Evolutionary conservation across 345 rosid species (phyloP), one percentile per base, ranked within the genome.

Genomic region (Pelargonium nanum): DNA sequence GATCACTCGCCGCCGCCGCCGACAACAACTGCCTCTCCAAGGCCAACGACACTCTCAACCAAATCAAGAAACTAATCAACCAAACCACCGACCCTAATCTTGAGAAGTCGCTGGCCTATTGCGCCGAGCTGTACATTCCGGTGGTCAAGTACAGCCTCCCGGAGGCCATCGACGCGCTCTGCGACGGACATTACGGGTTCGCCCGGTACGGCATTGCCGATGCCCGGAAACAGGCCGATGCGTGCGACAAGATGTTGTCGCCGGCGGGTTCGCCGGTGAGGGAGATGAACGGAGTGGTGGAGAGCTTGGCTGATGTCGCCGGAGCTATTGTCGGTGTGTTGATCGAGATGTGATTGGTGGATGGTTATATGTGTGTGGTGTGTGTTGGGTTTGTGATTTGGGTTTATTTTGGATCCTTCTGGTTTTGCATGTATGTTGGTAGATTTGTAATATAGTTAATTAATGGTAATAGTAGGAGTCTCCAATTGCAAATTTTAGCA

Each of bases 81-180:
- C 70, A 7, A 19, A 54, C 67, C 56, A 53, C 66, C 24, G 44
- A 76, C 67, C 78, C 74, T 2, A 59, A 40, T 26, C 2, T 77
- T 32, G 70, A 71, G 57, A 60, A 19, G 9, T 40, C 71, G 15
- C 65, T 82, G 48, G 67, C 65, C 40, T 59, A 70, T n/a, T 80
- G 79, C 67, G 69, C 45, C 32, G 52, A 21, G 5, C 19, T 53
- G 4, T 80, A 83, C 70, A 71, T 70, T 51, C 59, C 72, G 15
- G 72, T 80, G 22, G 67, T 79, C 23, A 63, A 74, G 60, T 71
- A 56, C 28, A 67, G 58, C 32, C 34, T 80, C 22, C 71, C 67
- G 2, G 63, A 55, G 25, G 63, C 78, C 5, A 65, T 68, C 22
- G 68, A 58, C 10, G 80, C 77, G 24, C 30, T 80, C 5, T 13